phyloP scores from a whole-genome alignment of 352 stramenopile genomes.

The Pythium utonaiense region DNA sequence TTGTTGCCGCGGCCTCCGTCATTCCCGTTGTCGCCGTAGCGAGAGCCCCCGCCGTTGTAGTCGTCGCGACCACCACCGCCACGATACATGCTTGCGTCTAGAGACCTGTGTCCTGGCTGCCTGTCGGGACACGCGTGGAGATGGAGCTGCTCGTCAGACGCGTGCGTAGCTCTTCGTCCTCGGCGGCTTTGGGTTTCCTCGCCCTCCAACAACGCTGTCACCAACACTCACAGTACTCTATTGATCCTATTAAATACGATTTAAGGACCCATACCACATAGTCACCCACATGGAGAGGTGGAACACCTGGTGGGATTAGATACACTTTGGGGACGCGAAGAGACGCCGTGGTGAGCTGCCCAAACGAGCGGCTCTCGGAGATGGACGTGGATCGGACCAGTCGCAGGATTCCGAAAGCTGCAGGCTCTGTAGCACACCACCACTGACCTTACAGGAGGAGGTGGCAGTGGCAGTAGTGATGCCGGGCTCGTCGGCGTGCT shows the following conservation, averaged over 20 bases:
- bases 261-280: background rate
- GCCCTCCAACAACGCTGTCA: constrained; percentile 9
- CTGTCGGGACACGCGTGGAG: background rate
- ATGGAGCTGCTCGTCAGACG: background rate
- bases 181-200: constrained; percentile 2
- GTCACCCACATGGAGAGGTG: background rate
- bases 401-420: background rate
- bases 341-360: too few relatives aligned
- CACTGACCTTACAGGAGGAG: too few relatives aligned
- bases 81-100: constrained; percentile 24
- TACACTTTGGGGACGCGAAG: background rate
- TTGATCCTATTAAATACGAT: background rate
- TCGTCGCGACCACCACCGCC: constrained; percentile 21
- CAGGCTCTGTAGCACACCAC: too few relatives aligned
- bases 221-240: background rate
- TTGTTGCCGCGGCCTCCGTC: constrained; percentile 31
- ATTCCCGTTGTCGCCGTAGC: constrained; percentile 27
- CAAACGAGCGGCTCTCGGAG: background rate
- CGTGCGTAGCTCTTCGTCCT: constrained; percentile 4
- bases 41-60: constrained; percentile 19
- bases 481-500: background rate
- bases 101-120: background rate
- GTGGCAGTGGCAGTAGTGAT: background rate
- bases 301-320: background rate
- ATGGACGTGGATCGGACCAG: background rate